Percentiles rank a stretch among this genome's conserved stretches.
These are phyloP conservation scores for Erucastrum elatum DNA, from an alignment of 345 rosid genomes.

Conservation along the genomic window DNA sequence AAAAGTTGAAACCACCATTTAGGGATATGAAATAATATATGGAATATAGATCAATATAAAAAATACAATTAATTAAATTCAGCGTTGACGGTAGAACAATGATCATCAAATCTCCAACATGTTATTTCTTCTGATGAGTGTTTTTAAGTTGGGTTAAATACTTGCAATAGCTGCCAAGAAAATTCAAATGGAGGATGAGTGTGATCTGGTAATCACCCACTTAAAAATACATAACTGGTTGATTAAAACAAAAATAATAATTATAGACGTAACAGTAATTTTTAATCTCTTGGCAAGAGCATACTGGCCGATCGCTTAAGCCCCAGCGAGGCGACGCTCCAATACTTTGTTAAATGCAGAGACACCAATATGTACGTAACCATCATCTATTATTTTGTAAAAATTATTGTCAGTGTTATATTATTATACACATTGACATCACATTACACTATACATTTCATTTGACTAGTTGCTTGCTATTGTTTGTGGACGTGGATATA, in stretches of 20 bases:
- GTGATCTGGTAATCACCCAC: conserved; percentile 34
- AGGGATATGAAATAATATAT: not conserved
- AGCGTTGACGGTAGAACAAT: not conserved
- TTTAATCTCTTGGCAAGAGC: conserved; percentile 24
- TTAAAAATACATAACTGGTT: conserved; percentile 10
- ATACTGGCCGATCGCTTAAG: conserved; percentile 15
- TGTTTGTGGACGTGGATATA: conserved; percentile 17
- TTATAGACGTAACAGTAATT: conserved; percentile 1
- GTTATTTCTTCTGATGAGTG: not conserved
- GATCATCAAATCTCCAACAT: not conserved
- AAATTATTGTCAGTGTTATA: not conserved
- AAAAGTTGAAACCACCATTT: no score
- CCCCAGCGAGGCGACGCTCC: conserved; percentile 1
- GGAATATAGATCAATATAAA: not conserved
- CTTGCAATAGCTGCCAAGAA: not conserved
- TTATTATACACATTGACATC: conserved; percentile 11
- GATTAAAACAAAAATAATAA: not conserved
- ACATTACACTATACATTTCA: conserved; percentile 2
- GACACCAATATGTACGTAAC: conserved; percentile 11
- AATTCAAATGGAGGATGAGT: conserved; percentile 25
- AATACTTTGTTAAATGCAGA: conserved; percentile 11
- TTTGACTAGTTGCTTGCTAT: conserved; percentile 18
- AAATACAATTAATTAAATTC: not conserved
- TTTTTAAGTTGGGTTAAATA: not conserved
- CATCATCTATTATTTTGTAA: conserved; percentile 3